Base-by-base conservation (phyloP, 768 basidiomycete species). In the Boletus pseudo-olivaceus region DNA sequence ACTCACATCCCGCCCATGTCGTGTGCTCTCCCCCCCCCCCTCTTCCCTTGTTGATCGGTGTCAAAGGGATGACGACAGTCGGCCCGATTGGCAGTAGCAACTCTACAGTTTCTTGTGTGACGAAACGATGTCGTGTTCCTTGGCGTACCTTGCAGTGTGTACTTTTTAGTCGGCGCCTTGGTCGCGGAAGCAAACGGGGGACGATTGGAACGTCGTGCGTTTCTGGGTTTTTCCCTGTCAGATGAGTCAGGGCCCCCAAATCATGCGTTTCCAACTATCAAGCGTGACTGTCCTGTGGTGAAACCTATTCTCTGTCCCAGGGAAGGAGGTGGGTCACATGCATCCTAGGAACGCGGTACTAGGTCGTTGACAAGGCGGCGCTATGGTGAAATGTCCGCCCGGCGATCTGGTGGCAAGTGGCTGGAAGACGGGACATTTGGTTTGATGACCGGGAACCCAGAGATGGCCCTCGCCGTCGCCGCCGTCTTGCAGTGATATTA, bases 391-490 rank as follows among this genome's bases (percentile, higher is more conserved):
- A 29, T 38, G 7, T 29, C 35, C 37, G 48, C 38, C 17, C 35
- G 35, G 35, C 3, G n/a, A 37, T 30, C 29, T 30, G 43, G 29
- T 30, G 27, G 43, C 47, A 10, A 39, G 38, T 40, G 51, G 32
- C 34, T 29, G 44, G 35, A 17, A 12, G 43, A 42, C 29, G 10
- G 51, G 29, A 17, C 34, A 7, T 10, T 17, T 14, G 35, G 45
- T 54, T 44, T 55, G 51, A 55, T 55, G 30, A 32, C 54, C 54
- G 54, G 35, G 23, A n/a, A 19, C 2, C 17, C 15, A 35, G 30
- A 38, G 19, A 30, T 2, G 17, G 42, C 27, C 30, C 43, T 55
- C 27, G 30, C 44, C 51, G 19, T 14, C 30, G 19, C 32, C 38
- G 8, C 30, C 20, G 3, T 6, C 27, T 37, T 43, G 27, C 15